Base-by-base conservation (phyloP, 2,329 filamentous ascomycete genomes). In the Trichoderma sp. region DNA sequence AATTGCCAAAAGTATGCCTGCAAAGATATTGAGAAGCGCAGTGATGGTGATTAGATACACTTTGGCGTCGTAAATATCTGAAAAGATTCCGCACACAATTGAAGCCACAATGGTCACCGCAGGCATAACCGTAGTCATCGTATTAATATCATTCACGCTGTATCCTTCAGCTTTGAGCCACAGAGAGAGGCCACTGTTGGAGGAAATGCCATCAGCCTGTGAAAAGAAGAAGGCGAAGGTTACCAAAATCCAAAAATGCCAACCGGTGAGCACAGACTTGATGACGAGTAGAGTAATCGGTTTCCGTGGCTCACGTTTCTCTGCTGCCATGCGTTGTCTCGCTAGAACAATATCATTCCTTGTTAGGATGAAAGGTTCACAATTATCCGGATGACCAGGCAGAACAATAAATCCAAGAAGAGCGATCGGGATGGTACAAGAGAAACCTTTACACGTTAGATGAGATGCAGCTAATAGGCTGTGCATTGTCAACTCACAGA, bases 81-180 rank as follows among this genome's bases (percentile, higher is more conserved):
- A 87, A 4, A 81, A 79, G 83, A 85, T 87, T 2, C 85, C 87
- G 71, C 86, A 87, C 3, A 81, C 74, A 0, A 89, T 76, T 0
- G 86, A 87, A 2, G 82, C 82, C 10, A 86, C 77, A 0, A 88
- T 72, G 35, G 78, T 76, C 0, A 77, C 68, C 1, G 75, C 77
- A 11, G 75, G 79, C 11, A 76, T 81, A 0, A 80, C 79, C 0
- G 83, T 84, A 0, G 84, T 83, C 64, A 85, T 83, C 29, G 81
- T 83, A 68, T 86, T 87, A 68, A 88, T 86, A 24, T 86, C 79
- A 53, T 70, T 76, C 70, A 73, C 76, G 71, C 68, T 74, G 69
- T 73, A 81, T 31, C 68, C 69, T 53, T 65, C 82, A 73, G 29
- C 77, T 75, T 79, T 77, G 53, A 78, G 74, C 68, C 75, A 78